Evolutionary conservation across 805 yeast genomes (phyloP).

Genomic region (Candida endomychidarum): DNA sequence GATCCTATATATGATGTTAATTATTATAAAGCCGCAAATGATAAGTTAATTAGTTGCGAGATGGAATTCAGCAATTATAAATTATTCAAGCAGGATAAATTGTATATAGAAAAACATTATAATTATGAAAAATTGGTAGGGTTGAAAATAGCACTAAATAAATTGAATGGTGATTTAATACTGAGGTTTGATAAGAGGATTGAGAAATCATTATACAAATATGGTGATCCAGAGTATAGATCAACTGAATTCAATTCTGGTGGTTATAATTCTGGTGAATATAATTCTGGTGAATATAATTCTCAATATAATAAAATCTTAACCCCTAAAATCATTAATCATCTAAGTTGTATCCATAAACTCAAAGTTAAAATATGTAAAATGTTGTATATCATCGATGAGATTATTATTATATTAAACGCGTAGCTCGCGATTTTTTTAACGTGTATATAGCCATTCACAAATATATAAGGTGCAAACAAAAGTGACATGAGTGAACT

Average conservation of each 20-base stretch:
- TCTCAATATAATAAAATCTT: no score
- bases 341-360: slow-evolving; percentile 13
- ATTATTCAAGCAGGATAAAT: slow-evolving; percentile 11
- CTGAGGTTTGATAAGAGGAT: slow-evolving; percentile 11
- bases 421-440: slow-evolving; percentile 8
- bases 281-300: no score
- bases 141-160: slow-evolving; percentile 12
- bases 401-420: slow-evolving; percentile 14
- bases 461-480: neutral
- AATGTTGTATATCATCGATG: slow-evolving; percentile 13
- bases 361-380: slow-evolving; percentile 12
- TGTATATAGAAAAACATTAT: slow-evolving; percentile 6
- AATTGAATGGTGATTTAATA: slow-evolving; percentile 10
- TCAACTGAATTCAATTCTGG: no score
- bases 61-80: slow-evolving; percentile 6
- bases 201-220: neutral
- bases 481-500: slow-evolving; percentile 10
- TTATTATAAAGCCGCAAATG: slow-evolving; percentile 11
- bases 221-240: no score
- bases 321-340: slow-evolving; percentile 4
- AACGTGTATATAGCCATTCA: slow-evolving; percentile 6
- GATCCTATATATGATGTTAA: slow-evolving; percentile 8
- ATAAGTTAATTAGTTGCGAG: slow-evolving; percentile 12
- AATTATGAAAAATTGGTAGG: slow-evolving; percentile 13
- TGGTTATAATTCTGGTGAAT: no score